phyloP scores from a whole-genome alignment of 2,329 filamentous ascomycete species.

The Drechslerella coelobrocha region DNA sequence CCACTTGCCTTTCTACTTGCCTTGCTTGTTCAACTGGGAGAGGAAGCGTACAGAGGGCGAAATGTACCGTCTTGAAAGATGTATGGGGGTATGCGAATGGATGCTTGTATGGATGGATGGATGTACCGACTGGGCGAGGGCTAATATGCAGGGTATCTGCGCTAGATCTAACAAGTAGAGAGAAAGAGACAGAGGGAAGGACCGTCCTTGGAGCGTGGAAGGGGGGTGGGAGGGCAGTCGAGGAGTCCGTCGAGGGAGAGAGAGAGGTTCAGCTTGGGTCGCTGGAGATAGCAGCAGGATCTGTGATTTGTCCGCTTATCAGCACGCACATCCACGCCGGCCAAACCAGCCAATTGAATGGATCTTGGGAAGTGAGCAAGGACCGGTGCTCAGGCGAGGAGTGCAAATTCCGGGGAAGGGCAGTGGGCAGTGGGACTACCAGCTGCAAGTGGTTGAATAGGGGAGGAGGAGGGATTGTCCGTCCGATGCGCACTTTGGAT shows the following conservation, averaged over 20 bases:
- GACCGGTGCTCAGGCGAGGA: constrained; percentile 13
- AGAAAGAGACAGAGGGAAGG: constrained; percentile 9
- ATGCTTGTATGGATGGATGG: too few relatives aligned
- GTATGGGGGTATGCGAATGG: too few relatives aligned
- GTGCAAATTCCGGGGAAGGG: constrained; percentile 25
- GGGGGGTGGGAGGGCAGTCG: constrained; percentile 13
- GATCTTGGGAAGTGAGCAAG: constrained; percentile 1
- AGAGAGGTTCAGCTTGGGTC: not conserved
- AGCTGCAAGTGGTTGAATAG: constrained; percentile 27
- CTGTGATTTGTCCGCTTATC: constrained; percentile 49
- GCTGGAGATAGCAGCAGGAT: constrained; percentile 14
- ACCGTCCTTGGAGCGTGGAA: constrained; percentile 1
- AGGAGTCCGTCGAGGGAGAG: not conserved
- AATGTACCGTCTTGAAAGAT: too few relatives aligned
- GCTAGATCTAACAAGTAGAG: constrained; percentile 45
- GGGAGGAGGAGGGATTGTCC: constrained; percentile 27
- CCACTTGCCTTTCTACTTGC: too few relatives aligned
- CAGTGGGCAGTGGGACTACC: too few relatives aligned
- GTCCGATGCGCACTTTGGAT: constrained; percentile 35
- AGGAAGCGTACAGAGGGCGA: too few relatives aligned
- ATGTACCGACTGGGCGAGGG: constrained; percentile 22
- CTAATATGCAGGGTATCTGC: constrained; percentile 46
- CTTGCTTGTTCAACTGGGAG: too few relatives aligned
- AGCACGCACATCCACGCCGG: constrained; percentile 12
- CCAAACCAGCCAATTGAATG: constrained; percentile 39